A percentile compares a stretch with the other conserved stretches of the same genome.
Evolutionary conservation across 768 basidiomycete species (phyloP).

Genomic region (Pholiota conissans): DNA sequence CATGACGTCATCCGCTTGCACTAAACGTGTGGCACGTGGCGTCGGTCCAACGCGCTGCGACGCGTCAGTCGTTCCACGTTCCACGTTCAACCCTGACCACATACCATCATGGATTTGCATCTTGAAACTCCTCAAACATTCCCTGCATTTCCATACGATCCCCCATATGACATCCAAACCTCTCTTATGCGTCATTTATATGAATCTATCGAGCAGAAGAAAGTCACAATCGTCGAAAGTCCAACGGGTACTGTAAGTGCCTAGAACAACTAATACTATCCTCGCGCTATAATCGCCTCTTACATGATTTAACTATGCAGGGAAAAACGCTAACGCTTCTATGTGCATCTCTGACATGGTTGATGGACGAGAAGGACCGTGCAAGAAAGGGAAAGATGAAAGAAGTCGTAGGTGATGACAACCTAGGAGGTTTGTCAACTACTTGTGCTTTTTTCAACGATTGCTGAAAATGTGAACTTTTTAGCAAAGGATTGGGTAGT

Average conservation of each 20-base stretch:
- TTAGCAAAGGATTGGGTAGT: conserved; percentile 76
- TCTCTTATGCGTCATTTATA: conserved; percentile 91
- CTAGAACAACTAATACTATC: background rate
- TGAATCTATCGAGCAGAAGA: conserved; percentile 66
- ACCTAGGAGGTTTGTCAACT: conserved; percentile 24
- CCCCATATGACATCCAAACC: conserved; percentile 83
- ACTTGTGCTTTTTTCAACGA: background rate
- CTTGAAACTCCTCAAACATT: conserved; percentile 70
- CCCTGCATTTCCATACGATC: conserved; percentile 78
- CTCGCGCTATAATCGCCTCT: background rate
- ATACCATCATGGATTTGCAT: conserved; percentile 29
- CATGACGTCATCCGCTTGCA: conserved; percentile 10
- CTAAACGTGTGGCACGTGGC: conserved; percentile 20
- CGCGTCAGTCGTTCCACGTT: background rate
- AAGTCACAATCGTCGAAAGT: conserved; percentile 83
- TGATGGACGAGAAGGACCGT: conserved; percentile 67
- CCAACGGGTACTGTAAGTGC: conserved; percentile 81
- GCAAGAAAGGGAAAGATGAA: conserved; percentile 65
- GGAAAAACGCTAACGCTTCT: conserved; percentile 86
- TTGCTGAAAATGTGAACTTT: background rate
- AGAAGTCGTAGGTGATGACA: conserved; percentile 32
- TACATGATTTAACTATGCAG: no score
- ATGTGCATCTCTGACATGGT: conserved; percentile 75
- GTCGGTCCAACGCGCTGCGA: conserved; percentile 6
- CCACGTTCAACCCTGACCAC: background rate